phyloP scores from a whole-genome alignment of 495 filamentous ascomycete genomes.

The Mytilinidion resinicola region DNA sequence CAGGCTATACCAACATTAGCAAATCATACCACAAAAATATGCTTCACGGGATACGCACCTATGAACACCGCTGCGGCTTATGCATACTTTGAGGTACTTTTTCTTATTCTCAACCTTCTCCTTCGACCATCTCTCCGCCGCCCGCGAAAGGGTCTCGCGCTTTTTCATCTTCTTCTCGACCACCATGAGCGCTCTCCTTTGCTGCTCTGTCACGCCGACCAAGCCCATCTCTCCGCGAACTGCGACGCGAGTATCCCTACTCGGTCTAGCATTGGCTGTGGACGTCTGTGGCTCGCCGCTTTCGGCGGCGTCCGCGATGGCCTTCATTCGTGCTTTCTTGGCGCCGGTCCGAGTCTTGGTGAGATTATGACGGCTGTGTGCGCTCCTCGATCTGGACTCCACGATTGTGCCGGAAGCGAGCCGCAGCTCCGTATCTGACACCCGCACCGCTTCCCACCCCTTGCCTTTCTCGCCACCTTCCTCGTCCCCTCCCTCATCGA shows the following conservation, averaged over 20 bases:
- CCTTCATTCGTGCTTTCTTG: slow-evolving; percentile 6
- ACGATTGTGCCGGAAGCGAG: slow-evolving; percentile 25
- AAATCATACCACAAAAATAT: too few relatives aligned
- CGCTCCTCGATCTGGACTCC: slow-evolving; percentile 9
- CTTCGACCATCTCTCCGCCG: neutral
- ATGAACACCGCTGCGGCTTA: too few relatives aligned
- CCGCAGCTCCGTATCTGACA: slow-evolving; percentile 21
- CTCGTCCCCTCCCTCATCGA: neutral
- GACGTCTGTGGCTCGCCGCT: neutral
- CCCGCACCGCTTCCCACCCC: neutral
- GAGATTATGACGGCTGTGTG: slow-evolving; percentile 8
- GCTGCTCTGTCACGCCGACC: slow-evolving; percentile 20
- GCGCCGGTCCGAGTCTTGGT: neutral
- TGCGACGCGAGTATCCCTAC: slow-evolving; percentile 15
- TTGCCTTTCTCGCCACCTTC: neutral
- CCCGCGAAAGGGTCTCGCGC: slow-evolving; percentile 20
- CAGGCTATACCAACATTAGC: too few relatives aligned
- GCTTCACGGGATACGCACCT: too few relatives aligned
- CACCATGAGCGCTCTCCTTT: slow-evolving; percentile 16
- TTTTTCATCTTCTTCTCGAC: slow-evolving; percentile 28
- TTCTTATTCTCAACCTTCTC: neutral
- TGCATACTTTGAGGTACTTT: neutral
- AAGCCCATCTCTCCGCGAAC: slow-evolving; percentile 27
- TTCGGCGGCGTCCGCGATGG: neutral
- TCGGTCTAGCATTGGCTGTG: neutral